A percentile compares a stretch with the other conserved stretches of the same genome.
These are phyloP conservation scores for Echium plantagineum DNA, from an alignment of 257 asterid genomes.

Conservation along the genomic window DNA sequence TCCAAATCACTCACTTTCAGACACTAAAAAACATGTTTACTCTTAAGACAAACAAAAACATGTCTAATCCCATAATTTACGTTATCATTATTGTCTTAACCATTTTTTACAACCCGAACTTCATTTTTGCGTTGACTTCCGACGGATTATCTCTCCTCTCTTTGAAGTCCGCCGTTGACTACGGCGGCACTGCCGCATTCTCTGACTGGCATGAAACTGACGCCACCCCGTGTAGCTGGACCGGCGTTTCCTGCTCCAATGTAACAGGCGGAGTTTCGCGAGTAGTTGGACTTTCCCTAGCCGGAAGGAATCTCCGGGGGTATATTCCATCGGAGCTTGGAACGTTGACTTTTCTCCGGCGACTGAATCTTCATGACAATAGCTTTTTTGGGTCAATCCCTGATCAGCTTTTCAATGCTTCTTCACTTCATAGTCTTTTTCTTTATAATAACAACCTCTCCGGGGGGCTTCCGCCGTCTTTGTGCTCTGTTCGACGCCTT, in stretches of 20 bases:
- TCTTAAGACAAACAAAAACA: too few relatives aligned
- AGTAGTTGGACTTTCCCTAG: conserved; percentile 57
- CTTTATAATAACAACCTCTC: conserved; percentile 64
- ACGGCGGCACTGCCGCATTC: conserved; percentile 31
- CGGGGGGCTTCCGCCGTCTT: conserved; percentile 58
- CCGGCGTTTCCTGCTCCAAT: conserved; percentile 73
- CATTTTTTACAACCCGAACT: not conserved
- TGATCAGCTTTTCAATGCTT: conserved; percentile 35
- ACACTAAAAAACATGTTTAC: too few relatives aligned
- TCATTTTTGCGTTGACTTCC: conserved; percentile 28
- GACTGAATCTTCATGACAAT: conserved; percentile 62
- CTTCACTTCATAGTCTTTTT: conserved; percentile 69
- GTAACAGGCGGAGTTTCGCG: conserved; percentile 36
- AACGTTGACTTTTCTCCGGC: conserved; percentile 63
- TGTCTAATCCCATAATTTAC: not conserved
- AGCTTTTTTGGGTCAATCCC: conserved; percentile 48
- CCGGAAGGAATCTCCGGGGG: conserved; percentile 63
- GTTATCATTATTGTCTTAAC: conserved; percentile 7
- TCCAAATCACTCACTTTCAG: not conserved
- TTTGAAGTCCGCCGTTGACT: conserved; percentile 61
- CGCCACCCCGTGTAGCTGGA: conserved; percentile 88
- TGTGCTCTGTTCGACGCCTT: conserved; percentile 55
- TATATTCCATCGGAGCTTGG: conserved; percentile 60
- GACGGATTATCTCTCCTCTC: conserved; percentile 78
- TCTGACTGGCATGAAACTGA: conserved; percentile 62